Percentiles rank a stretch among this genome's conserved stretches.
Conservation (phyloP, 441 rosid genomes). For the Breynia disticha region DNA sequence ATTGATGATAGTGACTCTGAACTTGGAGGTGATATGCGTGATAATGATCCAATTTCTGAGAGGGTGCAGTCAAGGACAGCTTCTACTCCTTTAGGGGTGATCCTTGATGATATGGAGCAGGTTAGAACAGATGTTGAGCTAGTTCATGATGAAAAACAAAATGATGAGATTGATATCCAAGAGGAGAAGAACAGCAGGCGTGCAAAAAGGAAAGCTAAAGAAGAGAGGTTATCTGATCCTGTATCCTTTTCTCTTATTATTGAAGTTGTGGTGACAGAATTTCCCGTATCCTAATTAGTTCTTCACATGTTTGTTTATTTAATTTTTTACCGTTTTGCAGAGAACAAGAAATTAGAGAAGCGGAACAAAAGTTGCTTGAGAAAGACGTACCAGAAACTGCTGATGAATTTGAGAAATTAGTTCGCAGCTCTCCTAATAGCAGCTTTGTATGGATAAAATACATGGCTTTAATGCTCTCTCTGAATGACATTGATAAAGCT, state of each 20-base stretch:
- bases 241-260: slow-evolving; percentile 8
- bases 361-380: slow-evolving; percentile 83
- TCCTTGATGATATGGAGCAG: slow-evolving; percentile 59
- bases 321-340: slow-evolving; percentile 34
- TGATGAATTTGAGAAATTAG: slow-evolving; percentile 87
- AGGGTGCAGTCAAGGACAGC: slow-evolving; percentile 68
- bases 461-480: slow-evolving; percentile 73
- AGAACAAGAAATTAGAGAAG: slow-evolving; percentile 81
- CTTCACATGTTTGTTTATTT: slow-evolving; percentile 2
- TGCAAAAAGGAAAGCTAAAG: slow-evolving; percentile 59
- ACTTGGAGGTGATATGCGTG: slow-evolving; percentile 12
- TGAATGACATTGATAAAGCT: slow-evolving; percentile 85
- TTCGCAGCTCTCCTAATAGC: slow-evolving; percentile 89
- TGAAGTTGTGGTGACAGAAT: not conserved
- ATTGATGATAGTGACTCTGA: slow-evolving; percentile 21
- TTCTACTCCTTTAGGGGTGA: slow-evolving; percentile 76
- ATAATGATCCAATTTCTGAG: slow-evolving; percentile 35
- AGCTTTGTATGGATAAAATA: slow-evolving; percentile 93
- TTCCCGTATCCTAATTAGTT: not conserved
- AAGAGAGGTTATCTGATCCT: slow-evolving; percentile 48
- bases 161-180: slow-evolving; percentile 16
- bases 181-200: slow-evolving; percentile 44
- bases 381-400: slow-evolving; percentile 72
- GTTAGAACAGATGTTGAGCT: slow-evolving; percentile 24
- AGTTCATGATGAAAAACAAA: slow-evolving; percentile 26